Evolutionary conservation across 1,284 basidiomycete species (phyloP).

Genomic region (Apiotrichum gracile): DNA sequence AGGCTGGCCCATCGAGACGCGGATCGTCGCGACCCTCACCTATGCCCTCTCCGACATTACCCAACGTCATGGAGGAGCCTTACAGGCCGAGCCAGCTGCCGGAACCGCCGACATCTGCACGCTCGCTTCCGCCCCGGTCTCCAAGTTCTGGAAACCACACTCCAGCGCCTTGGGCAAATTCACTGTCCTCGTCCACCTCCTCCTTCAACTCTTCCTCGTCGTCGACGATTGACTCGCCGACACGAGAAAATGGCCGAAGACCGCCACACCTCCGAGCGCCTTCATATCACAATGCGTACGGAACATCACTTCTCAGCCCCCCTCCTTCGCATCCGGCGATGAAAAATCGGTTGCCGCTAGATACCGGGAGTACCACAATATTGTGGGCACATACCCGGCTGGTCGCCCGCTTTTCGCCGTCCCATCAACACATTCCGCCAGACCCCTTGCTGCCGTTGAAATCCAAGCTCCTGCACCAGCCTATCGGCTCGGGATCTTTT

Average conservation of each 20-base stretch:
- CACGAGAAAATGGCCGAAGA: slow-evolving; percentile 1
- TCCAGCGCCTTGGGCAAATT: no score
- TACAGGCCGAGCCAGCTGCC: background rate
- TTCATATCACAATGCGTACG: slow-evolving; percentile 37
- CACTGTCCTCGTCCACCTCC: background rate
- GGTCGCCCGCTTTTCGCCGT: slow-evolving; percentile 43
- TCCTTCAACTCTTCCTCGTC: background rate
- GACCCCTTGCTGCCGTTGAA: slow-evolving; percentile 47
- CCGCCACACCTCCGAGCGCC: slow-evolving; percentile 15
- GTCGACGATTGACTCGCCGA: background rate
- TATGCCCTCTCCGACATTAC: slow-evolving; percentile 8
- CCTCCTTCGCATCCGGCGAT: slow-evolving; percentile 30
- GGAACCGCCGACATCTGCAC: background rate
- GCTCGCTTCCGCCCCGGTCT: no score
- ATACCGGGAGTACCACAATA: slow-evolving; percentile 35
- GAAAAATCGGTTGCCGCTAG: slow-evolving; percentile 14
- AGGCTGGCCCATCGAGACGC: background rate
- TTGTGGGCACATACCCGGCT: slow-evolving; percentile 46
- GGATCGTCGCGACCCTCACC: background rate
- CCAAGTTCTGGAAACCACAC: no score
- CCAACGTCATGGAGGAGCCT: slow-evolving; percentile 13
- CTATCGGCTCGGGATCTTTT: slow-evolving; percentile 42
- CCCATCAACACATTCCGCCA: slow-evolving; percentile 44
- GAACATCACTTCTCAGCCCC: slow-evolving; percentile 16
- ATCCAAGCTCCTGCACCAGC: slow-evolving; percentile 42